These are phyloP conservation scores for Phytophthora rubi DNA, from an alignment of 352 stramenopile genomes.

Conservation along the genomic window DNA sequence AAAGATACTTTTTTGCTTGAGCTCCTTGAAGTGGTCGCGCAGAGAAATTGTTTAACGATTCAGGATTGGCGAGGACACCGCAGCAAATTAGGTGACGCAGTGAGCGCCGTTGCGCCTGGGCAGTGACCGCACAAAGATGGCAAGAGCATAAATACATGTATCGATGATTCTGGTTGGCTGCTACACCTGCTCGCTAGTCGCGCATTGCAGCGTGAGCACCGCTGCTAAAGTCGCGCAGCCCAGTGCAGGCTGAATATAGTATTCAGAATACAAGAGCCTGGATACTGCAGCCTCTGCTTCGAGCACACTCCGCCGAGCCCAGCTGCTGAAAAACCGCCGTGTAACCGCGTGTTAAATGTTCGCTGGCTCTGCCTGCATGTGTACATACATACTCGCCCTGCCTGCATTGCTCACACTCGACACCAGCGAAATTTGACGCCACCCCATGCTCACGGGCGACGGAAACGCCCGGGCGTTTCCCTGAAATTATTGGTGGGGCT, in stretches of 20 bases:
- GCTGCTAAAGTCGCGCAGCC: no score
- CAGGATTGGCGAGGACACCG: no score
- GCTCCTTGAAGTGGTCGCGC: background rate
- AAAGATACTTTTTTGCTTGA: slow-evolving; percentile 21
- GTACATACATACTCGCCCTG: no score
- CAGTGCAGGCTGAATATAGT: no score
- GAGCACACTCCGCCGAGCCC: background rate
- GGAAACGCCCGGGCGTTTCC: slow-evolving; percentile 24
- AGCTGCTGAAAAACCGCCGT: slow-evolving; percentile 2
- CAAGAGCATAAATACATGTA: no score
- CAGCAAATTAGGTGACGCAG: background rate
- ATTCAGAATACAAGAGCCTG: no score
- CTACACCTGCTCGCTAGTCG: no score
- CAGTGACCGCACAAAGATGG: no score
- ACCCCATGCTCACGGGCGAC: background rate
- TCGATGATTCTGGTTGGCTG: no score
- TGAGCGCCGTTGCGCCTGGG: no score
- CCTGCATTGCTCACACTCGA: background rate
- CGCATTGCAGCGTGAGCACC: no score
- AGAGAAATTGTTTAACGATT: background rate
- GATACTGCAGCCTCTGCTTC: no score
- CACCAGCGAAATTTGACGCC: slow-evolving; percentile 12
- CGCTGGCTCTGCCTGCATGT: background rate
- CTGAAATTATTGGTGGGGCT: slow-evolving; percentile 16
- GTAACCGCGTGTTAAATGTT: slow-evolving; percentile 5